Evolutionary conservation across 2,329 filamentous ascomycete species (phyloP).

Genomic region (Sporothrix sp.): DNA sequence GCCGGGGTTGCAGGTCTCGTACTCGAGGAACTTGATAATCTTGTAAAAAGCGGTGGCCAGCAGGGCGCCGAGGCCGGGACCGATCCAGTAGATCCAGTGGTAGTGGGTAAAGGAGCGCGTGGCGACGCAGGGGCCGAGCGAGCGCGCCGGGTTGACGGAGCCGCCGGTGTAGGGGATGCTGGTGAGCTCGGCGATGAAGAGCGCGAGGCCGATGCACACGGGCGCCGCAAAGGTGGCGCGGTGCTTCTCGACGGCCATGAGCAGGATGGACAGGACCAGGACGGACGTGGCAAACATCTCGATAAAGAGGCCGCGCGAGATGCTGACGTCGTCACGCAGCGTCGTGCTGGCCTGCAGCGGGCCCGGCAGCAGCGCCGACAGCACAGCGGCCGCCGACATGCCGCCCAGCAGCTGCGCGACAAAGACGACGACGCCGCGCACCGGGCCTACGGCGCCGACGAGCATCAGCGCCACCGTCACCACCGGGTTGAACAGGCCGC

Average conservation of each 20-base stretch:
- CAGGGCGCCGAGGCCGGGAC: constrained; percentile 39
- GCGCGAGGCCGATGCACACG: constrained; percentile 58
- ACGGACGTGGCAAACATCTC: constrained; percentile 57
- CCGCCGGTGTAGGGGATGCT: constrained; percentile 39
- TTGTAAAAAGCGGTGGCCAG: constrained; percentile 42
- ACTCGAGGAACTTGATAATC: constrained; percentile 41
- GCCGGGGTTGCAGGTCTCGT: constrained; percentile 39
- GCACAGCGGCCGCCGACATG: constrained; percentile 49
- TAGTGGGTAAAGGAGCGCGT: constrained; percentile 32
- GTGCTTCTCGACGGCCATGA: constrained; percentile 66
- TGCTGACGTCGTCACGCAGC: constrained; percentile 40
- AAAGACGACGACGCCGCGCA: constrained; percentile 43
- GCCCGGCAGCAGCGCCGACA: constrained; percentile 49
- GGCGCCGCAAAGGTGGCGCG: constrained; percentile 62
- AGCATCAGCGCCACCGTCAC: constrained; percentile 49
- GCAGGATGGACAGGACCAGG: constrained; percentile 55
- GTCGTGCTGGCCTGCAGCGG: constrained; percentile 44
- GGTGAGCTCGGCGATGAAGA: constrained; percentile 50
- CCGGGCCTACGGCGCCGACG: constrained; percentile 43
- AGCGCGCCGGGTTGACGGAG: constrained; percentile 41
- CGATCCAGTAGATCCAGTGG: constrained; percentile 48
- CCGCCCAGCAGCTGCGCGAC: constrained; percentile 48
- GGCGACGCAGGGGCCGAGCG: constrained; percentile 39
- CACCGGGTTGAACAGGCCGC: constrained; percentile 42
- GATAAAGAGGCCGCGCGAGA: constrained; percentile 52